phyloP scores from a whole-genome alignment of 2,329 filamentous ascomycete species.

The Botryotinia globosa region DNA sequence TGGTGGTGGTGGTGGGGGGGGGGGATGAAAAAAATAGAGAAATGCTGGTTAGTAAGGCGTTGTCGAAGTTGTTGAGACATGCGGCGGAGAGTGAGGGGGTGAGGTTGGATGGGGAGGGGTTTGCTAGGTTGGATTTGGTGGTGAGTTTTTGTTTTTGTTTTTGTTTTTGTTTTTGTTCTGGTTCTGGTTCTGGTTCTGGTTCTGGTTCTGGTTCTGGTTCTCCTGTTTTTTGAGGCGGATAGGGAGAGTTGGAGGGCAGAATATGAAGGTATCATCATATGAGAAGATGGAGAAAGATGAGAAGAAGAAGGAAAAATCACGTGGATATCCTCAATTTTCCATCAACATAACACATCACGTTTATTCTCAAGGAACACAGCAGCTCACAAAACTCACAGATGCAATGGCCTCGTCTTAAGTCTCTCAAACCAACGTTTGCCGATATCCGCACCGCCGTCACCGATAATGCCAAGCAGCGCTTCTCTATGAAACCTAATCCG shows the following conservation, averaged over 20 bases:
- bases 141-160: constrained; percentile 45
- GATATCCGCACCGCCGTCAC: constrained; percentile 70
- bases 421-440: constrained; percentile 68
- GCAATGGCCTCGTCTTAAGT: constrained; percentile 51
- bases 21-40: constrained; percentile 30
- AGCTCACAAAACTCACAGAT: constrained; percentile 29
- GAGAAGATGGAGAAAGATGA: background rate
- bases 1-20: background rate
- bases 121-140: constrained; percentile 55
- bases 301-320: background rate
- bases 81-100: constrained; percentile 51
- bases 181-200: background rate
- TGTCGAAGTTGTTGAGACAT: constrained; percentile 39
- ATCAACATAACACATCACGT: background rate
- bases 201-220: background rate
- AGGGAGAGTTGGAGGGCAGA: background rate
- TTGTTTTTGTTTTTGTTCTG: background rate
- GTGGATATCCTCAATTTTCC: background rate
- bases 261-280: too few species aligned
- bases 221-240: background rate
- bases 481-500: constrained; percentile 65
- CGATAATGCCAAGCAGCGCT: constrained; percentile 87
- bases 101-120: constrained; percentile 57
- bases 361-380: background rate
- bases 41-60: constrained; percentile 36